Evolutionary conservation across 352 stramenopile species (phyloP).

Genomic region (Globisporangium polare): DNA sequence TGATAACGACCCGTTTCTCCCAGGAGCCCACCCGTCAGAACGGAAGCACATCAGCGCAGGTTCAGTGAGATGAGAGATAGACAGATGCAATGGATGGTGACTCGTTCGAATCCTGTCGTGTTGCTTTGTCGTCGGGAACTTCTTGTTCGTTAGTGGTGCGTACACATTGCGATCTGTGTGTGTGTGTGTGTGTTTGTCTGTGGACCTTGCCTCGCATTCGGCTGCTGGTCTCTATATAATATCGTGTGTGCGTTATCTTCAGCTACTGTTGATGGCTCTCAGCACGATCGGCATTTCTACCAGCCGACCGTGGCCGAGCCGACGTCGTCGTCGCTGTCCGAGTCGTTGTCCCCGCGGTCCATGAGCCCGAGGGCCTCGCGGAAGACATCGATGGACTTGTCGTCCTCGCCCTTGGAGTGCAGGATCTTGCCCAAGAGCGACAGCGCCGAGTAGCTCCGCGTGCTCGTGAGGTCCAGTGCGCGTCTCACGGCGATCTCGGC

Average conservation of each 20-base stretch:
- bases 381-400: conserved; percentile 73
- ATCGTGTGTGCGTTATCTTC: conserved; percentile 3
- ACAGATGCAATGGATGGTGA: not conserved
- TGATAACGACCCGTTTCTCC: not conserved
- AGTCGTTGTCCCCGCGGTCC: conserved; percentile 50
- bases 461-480: conserved; percentile 37
- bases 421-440: conserved; percentile 83
- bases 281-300: no score
- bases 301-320: conserved; percentile 78
- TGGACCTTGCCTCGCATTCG: not conserved
- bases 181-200: not conserved
- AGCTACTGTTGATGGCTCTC: not conserved
- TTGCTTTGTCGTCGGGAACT: not conserved
- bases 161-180: conserved; percentile 11
- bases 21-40: no score
- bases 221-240: not conserved
- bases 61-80: not conserved
- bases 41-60: no score
- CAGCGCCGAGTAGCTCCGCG: conserved; percentile 58
- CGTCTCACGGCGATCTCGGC: conserved; percentile 63
- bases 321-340: conserved; percentile 68
- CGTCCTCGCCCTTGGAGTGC: conserved; percentile 73
- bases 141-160: not conserved
- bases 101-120: not conserved
- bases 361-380: conserved; percentile 69